These are phyloP conservation scores for Sporisorium sorghi DNA, from an alignment of 1,284 basidiomycete species.

Conservation along the genomic window DNA sequence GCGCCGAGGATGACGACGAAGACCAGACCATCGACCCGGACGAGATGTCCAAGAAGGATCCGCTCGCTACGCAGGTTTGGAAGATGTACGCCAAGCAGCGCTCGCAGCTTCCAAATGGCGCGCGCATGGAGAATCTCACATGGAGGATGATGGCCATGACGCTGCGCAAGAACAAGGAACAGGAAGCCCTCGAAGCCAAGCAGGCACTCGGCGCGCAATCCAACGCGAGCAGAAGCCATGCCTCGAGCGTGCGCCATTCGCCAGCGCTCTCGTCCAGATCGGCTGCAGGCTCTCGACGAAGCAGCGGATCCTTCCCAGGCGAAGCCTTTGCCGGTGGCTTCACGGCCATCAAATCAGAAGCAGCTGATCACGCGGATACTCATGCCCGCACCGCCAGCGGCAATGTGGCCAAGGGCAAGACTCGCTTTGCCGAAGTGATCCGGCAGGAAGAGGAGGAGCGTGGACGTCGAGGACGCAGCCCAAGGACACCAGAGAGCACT, in stretches of 20 bases:
- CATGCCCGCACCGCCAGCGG: slow-evolving; percentile 8
- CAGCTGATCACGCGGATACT: slow-evolving; percentile 3
- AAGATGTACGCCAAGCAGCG: slow-evolving; percentile 93
- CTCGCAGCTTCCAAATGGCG: slow-evolving; percentile 86
- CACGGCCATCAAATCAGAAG: slow-evolving; percentile 35
- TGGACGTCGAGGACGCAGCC: slow-evolving; percentile 56
- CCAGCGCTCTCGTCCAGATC: slow-evolving; percentile 39
- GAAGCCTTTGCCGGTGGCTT: slow-evolving; percentile 29
- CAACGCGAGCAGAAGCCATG: slow-evolving; percentile 37
- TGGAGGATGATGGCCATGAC: slow-evolving; percentile 98
- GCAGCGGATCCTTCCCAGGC: slow-evolving; percentile 48
- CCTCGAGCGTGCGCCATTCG: slow-evolving; percentile 42
- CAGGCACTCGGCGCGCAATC: slow-evolving; percentile 26
- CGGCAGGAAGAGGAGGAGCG: slow-evolving; percentile 58
- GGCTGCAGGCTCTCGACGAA: slow-evolving; percentile 33
- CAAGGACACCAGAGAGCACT: slow-evolving; percentile 60
- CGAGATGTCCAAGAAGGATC: slow-evolving; percentile 76
- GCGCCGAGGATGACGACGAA: slow-evolving; percentile 42
- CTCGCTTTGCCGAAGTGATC: slow-evolving; percentile 71
- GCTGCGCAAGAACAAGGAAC: slow-evolving; percentile 80
- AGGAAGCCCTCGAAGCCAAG: slow-evolving; percentile 57
- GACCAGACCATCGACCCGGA: slow-evolving; percentile 59
- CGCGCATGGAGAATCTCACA: slow-evolving; percentile 95
- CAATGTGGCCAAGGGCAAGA: slow-evolving; percentile 69
- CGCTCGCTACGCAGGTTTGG: slow-evolving; percentile 94